Evolutionary conservation across 257 asterid genomes (phyloP).

Genomic region (Solanum pennellii): DNA sequence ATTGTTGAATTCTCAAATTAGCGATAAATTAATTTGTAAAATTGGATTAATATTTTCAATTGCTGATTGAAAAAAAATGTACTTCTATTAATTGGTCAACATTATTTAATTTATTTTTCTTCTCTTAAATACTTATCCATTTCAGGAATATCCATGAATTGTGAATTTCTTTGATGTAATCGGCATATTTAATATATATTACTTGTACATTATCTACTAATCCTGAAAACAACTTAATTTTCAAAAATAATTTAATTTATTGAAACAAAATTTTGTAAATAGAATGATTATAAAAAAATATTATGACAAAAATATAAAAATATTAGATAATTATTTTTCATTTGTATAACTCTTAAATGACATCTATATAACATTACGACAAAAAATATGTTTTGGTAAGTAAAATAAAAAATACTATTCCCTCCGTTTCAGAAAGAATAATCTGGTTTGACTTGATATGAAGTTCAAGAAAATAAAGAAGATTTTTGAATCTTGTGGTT

Average conservation of each 20-base stretch:
- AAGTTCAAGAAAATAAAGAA: no score
- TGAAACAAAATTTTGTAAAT: neutral
- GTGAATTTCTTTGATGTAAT: neutral
- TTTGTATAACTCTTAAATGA: neutral
- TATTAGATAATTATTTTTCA: neutral
- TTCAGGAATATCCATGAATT: neutral
- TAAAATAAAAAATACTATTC: no score
- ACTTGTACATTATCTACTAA: constrained; percentile 11
- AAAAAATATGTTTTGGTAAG: no score
- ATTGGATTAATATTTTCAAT: no score
- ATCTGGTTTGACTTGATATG: no score
- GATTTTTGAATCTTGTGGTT: no score
- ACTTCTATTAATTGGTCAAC: neutral
- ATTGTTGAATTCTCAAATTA: no score
- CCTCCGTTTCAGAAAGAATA: no score
- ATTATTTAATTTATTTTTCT: neutral
- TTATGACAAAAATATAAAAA: neutral
- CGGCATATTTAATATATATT: neutral
- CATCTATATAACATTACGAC: no score
- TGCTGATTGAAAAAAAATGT: neutral
- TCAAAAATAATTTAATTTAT: neutral
- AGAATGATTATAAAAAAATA: neutral
- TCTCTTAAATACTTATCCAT: constrained; percentile 1
- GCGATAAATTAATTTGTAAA: neutral
- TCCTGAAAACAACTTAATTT: neutral